Percentiles rank a stretch among this genome's conserved stretches.
phyloP scores from a whole-genome alignment of 2,329 filamentous ascomycete species.

The Trichoderma sp. region DNA sequence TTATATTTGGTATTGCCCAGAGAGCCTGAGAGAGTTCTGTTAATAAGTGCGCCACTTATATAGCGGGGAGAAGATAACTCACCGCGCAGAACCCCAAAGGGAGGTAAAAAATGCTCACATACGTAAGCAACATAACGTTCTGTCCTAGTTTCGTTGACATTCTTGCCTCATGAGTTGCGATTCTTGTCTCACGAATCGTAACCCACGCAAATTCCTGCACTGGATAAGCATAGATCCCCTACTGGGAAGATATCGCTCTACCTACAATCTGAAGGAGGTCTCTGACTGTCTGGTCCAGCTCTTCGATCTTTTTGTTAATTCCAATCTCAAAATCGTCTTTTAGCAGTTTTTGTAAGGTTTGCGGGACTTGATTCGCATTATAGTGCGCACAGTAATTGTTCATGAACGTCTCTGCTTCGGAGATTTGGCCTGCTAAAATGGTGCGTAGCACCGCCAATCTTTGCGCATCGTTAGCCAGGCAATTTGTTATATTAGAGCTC shows the following conservation, averaged over 20 bases:
- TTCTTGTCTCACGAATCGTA: neutral
- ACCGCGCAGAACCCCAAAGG: constrained; percentile 34
- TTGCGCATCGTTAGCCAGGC: neutral
- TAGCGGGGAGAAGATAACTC: too few relatives aligned
- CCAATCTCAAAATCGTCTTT: neutral
- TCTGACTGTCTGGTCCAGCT: neutral
- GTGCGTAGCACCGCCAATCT: neutral
- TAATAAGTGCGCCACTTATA: too few relatives aligned
- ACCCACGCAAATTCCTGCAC: neutral
- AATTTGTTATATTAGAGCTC: neutral
- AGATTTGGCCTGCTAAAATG: neutral
- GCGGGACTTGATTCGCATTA: neutral
- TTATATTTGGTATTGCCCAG: neutral
- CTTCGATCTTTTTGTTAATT: neutral
- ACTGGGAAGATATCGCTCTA: too few relatives aligned
- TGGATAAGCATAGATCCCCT: too few relatives aligned
- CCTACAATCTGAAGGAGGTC: neutral
- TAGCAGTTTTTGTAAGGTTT: neutral
- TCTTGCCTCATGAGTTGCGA: too few relatives aligned
- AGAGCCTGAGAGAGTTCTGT: neutral
- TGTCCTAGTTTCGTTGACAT: constrained; percentile 32
- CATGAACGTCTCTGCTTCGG: neutral
- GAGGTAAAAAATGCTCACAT: constrained; percentile 41
- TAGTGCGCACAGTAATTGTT: rapidly evolving
- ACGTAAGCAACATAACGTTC: constrained; percentile 39